phyloP scores from a whole-genome alignment of 1,139 yeast species.

The Zygosaccharomyces sapae region DNA sequence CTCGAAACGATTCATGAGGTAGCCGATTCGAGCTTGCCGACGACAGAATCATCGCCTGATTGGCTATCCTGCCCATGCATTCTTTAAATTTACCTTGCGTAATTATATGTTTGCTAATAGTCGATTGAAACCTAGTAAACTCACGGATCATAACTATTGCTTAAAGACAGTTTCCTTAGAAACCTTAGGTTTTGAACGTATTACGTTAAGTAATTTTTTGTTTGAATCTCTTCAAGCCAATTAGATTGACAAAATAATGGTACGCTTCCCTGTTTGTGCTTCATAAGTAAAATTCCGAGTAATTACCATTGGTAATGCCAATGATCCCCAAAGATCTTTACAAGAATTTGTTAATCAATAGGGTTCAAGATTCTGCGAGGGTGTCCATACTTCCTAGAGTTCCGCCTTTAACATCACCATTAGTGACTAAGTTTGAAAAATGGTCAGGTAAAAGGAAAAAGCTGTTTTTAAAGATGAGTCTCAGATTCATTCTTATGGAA shows the following conservation, averaged over 20 bases:
- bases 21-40: constrained; percentile 31
- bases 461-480: constrained; percentile 14
- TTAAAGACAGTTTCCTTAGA: neutral
- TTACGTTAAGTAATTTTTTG: no score
- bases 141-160: constrained; percentile 9
- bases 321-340: constrained; percentile 3
- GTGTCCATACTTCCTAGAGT: constrained; percentile 4
- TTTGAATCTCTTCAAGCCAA: no score
- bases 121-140: constrained; percentile 16
- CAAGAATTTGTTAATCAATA: neutral
- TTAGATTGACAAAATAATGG: no score
- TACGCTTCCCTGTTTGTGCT: no score
- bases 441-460: constrained; percentile 32
- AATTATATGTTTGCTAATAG: constrained; percentile 14
- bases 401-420: constrained; percentile 19
- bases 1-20: constrained; percentile 38
- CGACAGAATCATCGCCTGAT: constrained; percentile 42
- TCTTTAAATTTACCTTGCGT: constrained; percentile 35
- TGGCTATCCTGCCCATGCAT: constrained; percentile 40
- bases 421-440: constrained; percentile 28
- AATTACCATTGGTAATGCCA: no score
- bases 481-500: constrained; percentile 1
- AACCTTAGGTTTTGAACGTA: no score
- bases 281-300: no score
- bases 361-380: neutral